Conservation (phyloP, 805 yeast genomes). For the Kuraishia ogatae region DNA sequence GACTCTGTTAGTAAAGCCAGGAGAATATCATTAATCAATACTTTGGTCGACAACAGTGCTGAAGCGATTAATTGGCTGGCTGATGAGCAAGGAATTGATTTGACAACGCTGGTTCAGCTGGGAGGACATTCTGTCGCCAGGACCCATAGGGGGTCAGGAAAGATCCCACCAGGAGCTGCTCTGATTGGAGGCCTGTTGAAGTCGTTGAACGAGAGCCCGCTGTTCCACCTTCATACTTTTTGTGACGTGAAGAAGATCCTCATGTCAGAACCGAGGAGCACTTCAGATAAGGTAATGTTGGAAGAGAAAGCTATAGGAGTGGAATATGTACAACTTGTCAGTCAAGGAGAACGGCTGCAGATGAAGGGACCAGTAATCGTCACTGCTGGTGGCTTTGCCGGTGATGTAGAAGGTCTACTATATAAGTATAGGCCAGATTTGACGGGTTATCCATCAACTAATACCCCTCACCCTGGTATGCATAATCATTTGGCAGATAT, state of each 20-base stretch:
- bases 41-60: conserved; percentile 51
- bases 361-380: conserved; percentile 47
- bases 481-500: conserved; percentile 44
- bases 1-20: background rate
- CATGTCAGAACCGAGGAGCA: conserved; percentile 9
- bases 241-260: conserved; percentile 32
- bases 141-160: conserved; percentile 72
- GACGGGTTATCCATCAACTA: conserved; percentile 52
- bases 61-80: conserved; percentile 72
- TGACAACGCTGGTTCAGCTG: conserved; percentile 61
- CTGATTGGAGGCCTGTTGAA: conserved; percentile 47
- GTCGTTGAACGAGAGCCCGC: conserved; percentile 35
- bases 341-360: conserved; percentile 6
- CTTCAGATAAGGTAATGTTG: background rate
- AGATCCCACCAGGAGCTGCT: conserved; percentile 59
- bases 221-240: conserved; percentile 27
- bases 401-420: conserved; percentile 43
- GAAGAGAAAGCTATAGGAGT: conserved; percentile 15
- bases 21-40: conserved; percentile 34
- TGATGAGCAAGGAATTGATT: conserved; percentile 48
- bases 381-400: conserved; percentile 64
- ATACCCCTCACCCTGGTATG: conserved; percentile 54
- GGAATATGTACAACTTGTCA: conserved; percentile 22
- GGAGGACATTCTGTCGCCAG: conserved; percentile 81
- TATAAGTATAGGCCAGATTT: conserved; percentile 52